Evolutionary conservation across 2,329 filamentous ascomycete species (phyloP).

Genomic region (Tothia fuscella): DNA sequence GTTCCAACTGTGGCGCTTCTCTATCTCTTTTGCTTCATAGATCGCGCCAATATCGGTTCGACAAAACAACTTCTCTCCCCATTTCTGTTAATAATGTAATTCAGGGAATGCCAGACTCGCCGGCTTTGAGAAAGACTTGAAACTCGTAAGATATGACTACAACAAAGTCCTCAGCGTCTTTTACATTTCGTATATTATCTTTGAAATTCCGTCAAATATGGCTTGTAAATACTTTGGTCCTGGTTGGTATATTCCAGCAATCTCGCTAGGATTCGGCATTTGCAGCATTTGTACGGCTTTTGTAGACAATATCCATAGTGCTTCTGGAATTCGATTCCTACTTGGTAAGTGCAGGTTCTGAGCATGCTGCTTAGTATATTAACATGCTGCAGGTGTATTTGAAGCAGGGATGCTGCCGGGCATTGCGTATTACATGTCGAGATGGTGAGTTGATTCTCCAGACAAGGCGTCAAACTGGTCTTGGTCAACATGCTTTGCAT

Average conservation of each 20-base stretch:
- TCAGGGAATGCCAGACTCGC: conserved; percentile 58
- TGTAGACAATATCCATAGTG: conserved; percentile 41
- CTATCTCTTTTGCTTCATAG: conserved; percentile 64
- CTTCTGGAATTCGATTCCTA: background rate
- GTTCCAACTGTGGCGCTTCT: conserved; percentile 54
- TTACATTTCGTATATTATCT: conserved; percentile 62
- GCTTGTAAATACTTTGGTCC: conserved; percentile 60
- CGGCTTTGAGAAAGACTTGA: conserved; percentile 50
- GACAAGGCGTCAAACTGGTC: too few species aligned
- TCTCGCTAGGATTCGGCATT: conserved; percentile 46
- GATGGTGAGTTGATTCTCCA: too few species aligned
- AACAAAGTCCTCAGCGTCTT: conserved; percentile 57
- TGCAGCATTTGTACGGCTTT: conserved; percentile 55
- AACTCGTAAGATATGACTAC: conserved; percentile 52
- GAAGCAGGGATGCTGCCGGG: conserved; percentile 65
- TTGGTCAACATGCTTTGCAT: too few species aligned
- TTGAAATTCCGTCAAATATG: conserved; percentile 58
- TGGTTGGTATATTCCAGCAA: conserved; percentile 56
- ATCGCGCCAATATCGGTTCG: conserved; percentile 65
- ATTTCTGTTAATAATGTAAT: too few species aligned
- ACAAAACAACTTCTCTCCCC: too few species aligned
- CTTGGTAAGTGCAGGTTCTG: conserved; percentile 16
- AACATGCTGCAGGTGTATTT: conserved; percentile 34
- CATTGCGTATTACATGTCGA: conserved; percentile 55
- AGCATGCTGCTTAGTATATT: background rate